phyloP scores from a whole-genome alignment of 1,139 yeast genomes.

The Hyphopichia wangnamkhiaoensis region DNA sequence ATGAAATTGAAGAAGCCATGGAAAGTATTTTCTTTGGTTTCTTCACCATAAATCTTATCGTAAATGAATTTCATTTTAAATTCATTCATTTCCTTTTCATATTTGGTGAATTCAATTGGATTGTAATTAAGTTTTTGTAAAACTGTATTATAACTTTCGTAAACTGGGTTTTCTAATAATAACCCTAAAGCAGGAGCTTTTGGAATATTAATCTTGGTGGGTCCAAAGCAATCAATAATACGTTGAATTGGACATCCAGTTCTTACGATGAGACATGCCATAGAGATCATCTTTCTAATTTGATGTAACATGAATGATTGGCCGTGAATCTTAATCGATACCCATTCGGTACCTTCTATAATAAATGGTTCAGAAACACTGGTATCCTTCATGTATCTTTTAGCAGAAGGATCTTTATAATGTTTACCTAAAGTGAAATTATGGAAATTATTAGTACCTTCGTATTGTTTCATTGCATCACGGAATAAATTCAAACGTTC shows the following conservation, averaged over 20 bases:
- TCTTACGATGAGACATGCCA: slow-evolving; percentile 85
- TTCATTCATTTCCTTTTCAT: slow-evolving; percentile 68
- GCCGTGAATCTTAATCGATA: slow-evolving; percentile 93
- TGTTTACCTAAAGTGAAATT: slow-evolving; percentile 89
- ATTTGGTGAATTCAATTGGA: slow-evolving; percentile 68
- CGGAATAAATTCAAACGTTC: slow-evolving; percentile 66
- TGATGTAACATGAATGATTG: slow-evolving; percentile 98
- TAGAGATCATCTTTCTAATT: slow-evolving; percentile 96
- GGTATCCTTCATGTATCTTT: slow-evolving; percentile 76
- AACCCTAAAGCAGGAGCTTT: slow-evolving; percentile 97
- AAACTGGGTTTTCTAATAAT: slow-evolving; percentile 87
- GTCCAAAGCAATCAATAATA: slow-evolving; percentile 76
- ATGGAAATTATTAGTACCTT: slow-evolving; percentile 93
- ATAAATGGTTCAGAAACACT: slow-evolving; percentile 88
- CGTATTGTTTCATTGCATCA: slow-evolving; percentile 67
- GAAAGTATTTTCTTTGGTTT: slow-evolving; percentile 81
- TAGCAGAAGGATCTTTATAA: slow-evolving; percentile 84
- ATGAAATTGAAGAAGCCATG: slow-evolving; percentile 87
- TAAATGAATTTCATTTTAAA: slow-evolving; percentile 89
- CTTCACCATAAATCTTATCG: slow-evolving; percentile 89
- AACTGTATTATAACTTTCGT: slow-evolving; percentile 77
- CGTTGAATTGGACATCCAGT: slow-evolving; percentile 80
- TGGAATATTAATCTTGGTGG: slow-evolving; percentile 81
- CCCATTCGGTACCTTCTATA: slow-evolving; percentile 95
- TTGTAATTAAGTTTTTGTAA: slow-evolving; percentile 80